These are phyloP conservation scores for Annona squamosa DNA, from an alignment of 164 flowering plant genomes.

Conservation along the genomic window DNA sequence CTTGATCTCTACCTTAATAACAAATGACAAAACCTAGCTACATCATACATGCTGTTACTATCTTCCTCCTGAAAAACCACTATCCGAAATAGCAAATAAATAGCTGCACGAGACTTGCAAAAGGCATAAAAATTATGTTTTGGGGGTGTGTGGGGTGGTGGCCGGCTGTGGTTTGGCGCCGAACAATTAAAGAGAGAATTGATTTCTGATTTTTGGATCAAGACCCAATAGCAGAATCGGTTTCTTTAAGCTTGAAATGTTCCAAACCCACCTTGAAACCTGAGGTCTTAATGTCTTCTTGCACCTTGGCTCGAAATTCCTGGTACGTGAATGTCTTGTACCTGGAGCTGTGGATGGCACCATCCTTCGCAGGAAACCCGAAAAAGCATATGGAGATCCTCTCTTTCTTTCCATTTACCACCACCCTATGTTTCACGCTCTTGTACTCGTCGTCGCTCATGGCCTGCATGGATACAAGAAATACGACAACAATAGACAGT, in stretches of 20 bases:
- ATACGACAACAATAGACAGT: no score
- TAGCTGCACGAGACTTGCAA: not conserved
- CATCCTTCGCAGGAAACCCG: constrained; percentile 45
- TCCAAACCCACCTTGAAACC: constrained; percentile 50
- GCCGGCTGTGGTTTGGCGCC: no score
- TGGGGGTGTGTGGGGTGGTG: no score
- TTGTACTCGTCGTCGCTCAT: constrained; percentile 57
- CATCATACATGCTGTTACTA: no score
- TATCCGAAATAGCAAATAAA: not conserved
- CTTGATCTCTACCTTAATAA: no score
- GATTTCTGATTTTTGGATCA: not conserved
- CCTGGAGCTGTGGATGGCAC: constrained; percentile 39
- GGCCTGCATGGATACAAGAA: constrained; percentile 22
- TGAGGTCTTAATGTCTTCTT: constrained; percentile 35
- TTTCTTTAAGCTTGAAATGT: constrained; percentile 21
- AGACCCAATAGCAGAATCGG: not conserved
- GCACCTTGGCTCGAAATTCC: constrained; percentile 50
- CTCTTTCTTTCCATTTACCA: constrained; percentile 27
- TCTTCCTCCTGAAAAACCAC: not conserved
- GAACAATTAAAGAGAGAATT: no score
- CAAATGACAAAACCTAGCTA: no score
- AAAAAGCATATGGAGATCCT: constrained; percentile 65
- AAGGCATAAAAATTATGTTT: no score
- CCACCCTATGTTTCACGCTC: constrained; percentile 63
- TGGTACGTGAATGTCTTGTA: constrained; percentile 60